phyloP scores from a whole-genome alignment of 208 protist species.

The Porcisia hertigi region DNA sequence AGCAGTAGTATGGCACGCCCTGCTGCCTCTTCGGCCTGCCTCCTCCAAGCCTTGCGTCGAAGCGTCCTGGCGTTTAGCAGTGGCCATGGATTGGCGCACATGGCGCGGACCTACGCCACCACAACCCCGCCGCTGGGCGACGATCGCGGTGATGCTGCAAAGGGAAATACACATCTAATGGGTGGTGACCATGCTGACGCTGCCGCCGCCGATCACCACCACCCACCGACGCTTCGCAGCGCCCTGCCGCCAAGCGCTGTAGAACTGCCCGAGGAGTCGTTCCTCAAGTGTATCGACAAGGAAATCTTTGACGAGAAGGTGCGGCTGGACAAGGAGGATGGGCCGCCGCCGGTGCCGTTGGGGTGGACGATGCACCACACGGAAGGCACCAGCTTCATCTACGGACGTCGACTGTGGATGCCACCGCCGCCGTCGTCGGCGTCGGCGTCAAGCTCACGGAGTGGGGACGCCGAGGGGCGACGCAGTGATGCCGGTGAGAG shows the following conservation, averaged over 20 bases:
- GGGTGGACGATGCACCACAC: slow-evolving; percentile 83
- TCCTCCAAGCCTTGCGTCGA: background rate
- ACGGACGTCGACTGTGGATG: slow-evolving; percentile 69
- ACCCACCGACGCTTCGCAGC: slow-evolving; percentile 42
- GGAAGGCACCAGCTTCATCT: slow-evolving; percentile 70
- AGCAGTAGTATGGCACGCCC: background rate
- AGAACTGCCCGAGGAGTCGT: slow-evolving; percentile 59
- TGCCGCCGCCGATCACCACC: background rate
- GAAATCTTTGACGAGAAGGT: slow-evolving; percentile 85
- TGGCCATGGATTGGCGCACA: background rate
- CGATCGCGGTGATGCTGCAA: background rate
- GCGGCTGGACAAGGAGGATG: slow-evolving; percentile 78
- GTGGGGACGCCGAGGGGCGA: background rate
- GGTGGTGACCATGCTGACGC: background rate
- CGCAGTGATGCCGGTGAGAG: background rate
- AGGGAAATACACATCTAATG: background rate
- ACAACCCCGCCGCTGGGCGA: background rate
- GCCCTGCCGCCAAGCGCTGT: slow-evolving; percentile 52
- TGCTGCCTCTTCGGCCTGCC: background rate
- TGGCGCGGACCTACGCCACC: slow-evolving; percentile 2
- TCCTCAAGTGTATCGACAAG: slow-evolving; percentile 87
- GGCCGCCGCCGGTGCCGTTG: slow-evolving; percentile 51
- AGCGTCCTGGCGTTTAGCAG: background rate
- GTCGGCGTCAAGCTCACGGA: background rate
- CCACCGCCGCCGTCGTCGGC: slow-evolving; percentile 30